Percentiles rank a stretch among this genome's conserved stretches.
phyloP scores from a whole-genome alignment of 2,329 filamentous ascomycete species.

The Penicillium glabrum region DNA sequence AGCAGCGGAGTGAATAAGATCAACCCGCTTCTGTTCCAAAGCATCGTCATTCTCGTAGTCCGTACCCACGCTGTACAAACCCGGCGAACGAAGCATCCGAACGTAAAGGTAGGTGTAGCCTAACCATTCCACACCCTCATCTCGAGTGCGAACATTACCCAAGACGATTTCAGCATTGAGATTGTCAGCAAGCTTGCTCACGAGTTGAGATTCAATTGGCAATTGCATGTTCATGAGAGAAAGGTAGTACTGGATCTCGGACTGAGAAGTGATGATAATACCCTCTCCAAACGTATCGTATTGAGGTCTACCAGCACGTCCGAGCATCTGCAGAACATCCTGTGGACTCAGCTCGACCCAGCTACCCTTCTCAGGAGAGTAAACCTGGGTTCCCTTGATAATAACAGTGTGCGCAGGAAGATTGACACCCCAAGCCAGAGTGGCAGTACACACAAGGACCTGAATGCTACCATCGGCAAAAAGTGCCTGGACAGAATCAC shows the following conservation, averaged over 20 bases:
- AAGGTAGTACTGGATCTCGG: slow-evolving; percentile 94
- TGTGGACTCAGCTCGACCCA: slow-evolving; percentile 98
- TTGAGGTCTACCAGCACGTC: slow-evolving; percentile 91
- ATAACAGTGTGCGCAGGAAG: slow-evolving; percentile 96
- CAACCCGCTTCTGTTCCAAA: slow-evolving; percentile 95
- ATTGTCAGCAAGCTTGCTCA: slow-evolving; percentile 90
- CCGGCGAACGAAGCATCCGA: slow-evolving; percentile 93
- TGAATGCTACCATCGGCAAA: slow-evolving; percentile 90
- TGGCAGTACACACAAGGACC: slow-evolving; percentile 94
- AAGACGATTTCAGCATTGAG: slow-evolving; percentile 95
- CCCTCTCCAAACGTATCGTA: slow-evolving; percentile 98
- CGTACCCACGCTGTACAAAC: slow-evolving; percentile 89
- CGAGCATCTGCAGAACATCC: slow-evolving; percentile 97
- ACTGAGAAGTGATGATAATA: slow-evolving; percentile 96
- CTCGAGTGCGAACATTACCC: slow-evolving; percentile 84
- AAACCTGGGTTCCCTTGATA: slow-evolving; percentile 97
- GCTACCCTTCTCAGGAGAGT: slow-evolving; percentile 96
- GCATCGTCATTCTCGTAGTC: slow-evolving; percentile 93
- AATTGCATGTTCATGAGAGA: slow-evolving; percentile 95
- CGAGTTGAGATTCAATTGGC: slow-evolving; percentile 94
- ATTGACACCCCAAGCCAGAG: slow-evolving; percentile 99
- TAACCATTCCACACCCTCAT: slow-evolving; percentile 98
- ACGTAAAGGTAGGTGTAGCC: slow-evolving; percentile 98
- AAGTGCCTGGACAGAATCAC: slow-evolving; percentile 90
- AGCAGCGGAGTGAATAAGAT: slow-evolving; percentile 92